Evolutionary conservation across 257 asterid species (phyloP).

Genomic region (Jacaranda mimosifolia): DNA sequence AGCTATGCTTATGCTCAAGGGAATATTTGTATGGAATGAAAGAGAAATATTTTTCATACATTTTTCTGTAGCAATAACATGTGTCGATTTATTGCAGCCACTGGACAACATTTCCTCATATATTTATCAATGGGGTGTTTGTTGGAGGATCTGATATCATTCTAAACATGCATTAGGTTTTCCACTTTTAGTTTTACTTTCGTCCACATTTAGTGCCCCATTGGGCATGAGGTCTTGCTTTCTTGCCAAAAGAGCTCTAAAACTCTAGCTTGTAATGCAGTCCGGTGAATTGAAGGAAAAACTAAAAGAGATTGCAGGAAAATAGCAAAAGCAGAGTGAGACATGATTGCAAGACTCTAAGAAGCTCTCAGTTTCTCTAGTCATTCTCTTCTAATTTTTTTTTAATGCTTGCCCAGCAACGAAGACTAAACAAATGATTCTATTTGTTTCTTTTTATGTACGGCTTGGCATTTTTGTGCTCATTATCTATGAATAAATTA

Average conservation of each 20-base stretch:
- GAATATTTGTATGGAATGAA: no score
- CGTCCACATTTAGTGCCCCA: constrained; percentile 1
- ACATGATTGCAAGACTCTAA: neutral
- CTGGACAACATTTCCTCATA: constrained; percentile 99
- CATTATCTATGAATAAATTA: neutral
- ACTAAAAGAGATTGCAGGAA: constrained; percentile 53
- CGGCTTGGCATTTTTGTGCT: no score
- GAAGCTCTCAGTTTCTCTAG: neutral
- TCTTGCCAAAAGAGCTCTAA: constrained; percentile 26
- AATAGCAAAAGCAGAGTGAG: constrained; percentile 45
- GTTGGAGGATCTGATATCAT: constrained; percentile 98
- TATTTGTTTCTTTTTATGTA: no score
- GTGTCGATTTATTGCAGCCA: constrained; percentile 59
- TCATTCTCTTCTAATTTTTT: neutral
- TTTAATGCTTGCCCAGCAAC: neutral
- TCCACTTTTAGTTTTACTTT: neutral
- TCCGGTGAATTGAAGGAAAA: constrained; percentile 78
- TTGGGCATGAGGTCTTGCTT: neutral
- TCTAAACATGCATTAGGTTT: constrained; percentile 94
- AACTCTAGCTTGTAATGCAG: constrained; percentile 51
- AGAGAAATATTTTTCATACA: neutral
- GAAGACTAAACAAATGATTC: neutral
- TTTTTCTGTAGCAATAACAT: no score
- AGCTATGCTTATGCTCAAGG: no score
- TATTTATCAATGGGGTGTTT: constrained; percentile 92